A percentile compares a stretch with the other conserved stretches of the same genome.
These are phyloP conservation scores for Boeremia exigua DNA, from an alignment of 2,329 filamentous ascomycete genomes.

Conservation along the genomic window DNA sequence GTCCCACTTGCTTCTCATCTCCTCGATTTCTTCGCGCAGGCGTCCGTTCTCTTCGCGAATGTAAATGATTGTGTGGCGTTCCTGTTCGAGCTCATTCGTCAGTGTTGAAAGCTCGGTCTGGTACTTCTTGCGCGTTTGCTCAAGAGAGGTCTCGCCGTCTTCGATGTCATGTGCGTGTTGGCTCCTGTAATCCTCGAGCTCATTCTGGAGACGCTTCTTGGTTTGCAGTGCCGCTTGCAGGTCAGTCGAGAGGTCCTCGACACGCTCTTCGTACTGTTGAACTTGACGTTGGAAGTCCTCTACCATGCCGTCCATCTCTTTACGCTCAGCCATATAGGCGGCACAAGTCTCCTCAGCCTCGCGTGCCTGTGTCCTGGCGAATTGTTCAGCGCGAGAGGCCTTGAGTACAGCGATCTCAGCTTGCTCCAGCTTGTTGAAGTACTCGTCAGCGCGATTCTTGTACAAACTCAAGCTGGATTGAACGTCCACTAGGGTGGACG, in stretches of 20 bases:
- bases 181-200: slow-evolving; percentile 95
- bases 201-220: slow-evolving; percentile 93
- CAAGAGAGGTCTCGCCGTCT: slow-evolving; percentile 93
- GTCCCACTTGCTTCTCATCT: slow-evolving; percentile 95
- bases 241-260: slow-evolving; percentile 91
- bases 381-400: slow-evolving; percentile 88
- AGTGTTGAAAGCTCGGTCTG: slow-evolving; percentile 89
- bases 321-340: slow-evolving; percentile 87
- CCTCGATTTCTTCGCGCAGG: slow-evolving; percentile 93
- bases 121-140: slow-evolving; percentile 97
- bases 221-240: slow-evolving; percentile 83
- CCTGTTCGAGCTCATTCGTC: slow-evolving; percentile 90
- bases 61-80: slow-evolving; percentile 88
- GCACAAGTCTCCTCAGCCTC: slow-evolving; percentile 93
- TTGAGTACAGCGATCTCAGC: slow-evolving; percentile 96
- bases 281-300: slow-evolving; percentile 91
- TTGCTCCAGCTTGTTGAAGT: slow-evolving; percentile 96
- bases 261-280: slow-evolving; percentile 85
- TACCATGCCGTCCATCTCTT: slow-evolving; percentile 84
- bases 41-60: slow-evolving; percentile 82
- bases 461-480: slow-evolving; percentile 85
- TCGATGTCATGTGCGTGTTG: slow-evolving; percentile 96
- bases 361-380: slow-evolving; percentile 85
- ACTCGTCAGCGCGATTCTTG: slow-evolving; percentile 91
- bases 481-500: slow-evolving; percentile 83